A percentile compares a stretch with the other conserved stretches of the same genome.
These are phyloP conservation scores for Amphirosellinia nigrospora DNA, from an alignment of 495 filamentous ascomycete genomes.

Conservation along the genomic window DNA sequence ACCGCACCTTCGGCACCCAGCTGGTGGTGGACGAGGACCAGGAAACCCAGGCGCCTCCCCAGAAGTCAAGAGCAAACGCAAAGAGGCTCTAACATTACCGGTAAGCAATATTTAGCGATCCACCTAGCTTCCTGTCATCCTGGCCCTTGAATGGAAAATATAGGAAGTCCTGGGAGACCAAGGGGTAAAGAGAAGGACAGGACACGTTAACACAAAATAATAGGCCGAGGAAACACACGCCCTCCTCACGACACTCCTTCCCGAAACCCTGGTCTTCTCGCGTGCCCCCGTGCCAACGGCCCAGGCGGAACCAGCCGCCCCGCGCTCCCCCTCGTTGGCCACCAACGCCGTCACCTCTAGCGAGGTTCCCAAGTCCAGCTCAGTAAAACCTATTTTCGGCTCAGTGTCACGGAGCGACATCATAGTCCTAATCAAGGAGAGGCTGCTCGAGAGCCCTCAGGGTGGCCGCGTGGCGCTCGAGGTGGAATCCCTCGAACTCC, in stretches of 20 bases:
- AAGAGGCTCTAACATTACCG: slow-evolving; percentile 30
- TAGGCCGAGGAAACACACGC: slow-evolving; percentile 53
- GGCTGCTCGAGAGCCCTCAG: slow-evolving; percentile 38
- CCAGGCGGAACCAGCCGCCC: slow-evolving; percentile 13
- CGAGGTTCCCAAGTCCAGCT: not conserved
- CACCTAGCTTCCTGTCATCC: not conserved
- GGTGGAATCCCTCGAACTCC: slow-evolving; percentile 38
- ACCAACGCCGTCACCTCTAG: slow-evolving; percentile 31
- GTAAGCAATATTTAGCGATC: slow-evolving; percentile 20
- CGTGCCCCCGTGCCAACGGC: slow-evolving; percentile 53
- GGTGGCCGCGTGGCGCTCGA: slow-evolving; percentile 43
- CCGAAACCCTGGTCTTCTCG: slow-evolving; percentile 89
- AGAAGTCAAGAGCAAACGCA: slow-evolving; percentile 28
- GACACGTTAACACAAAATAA: not conserved
- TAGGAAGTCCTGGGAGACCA: not conserved
- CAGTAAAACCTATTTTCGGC: slow-evolving; percentile 43
- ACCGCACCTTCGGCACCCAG: slow-evolving; percentile 42
- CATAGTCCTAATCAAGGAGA: slow-evolving; percentile 38
- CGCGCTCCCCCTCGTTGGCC: slow-evolving; percentile 35
- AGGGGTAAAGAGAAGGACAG: not conserved
- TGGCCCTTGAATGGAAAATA: too few relatives aligned
- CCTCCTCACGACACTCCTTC: slow-evolving; percentile 92
- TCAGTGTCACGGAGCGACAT: slow-evolving; percentile 50
- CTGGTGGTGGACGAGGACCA: slow-evolving; percentile 12
- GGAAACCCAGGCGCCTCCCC: slow-evolving; percentile 14